Evolutionary conservation across 495 filamentous ascomycete genomes (phyloP).

Genomic region (Poronia punctata): DNA sequence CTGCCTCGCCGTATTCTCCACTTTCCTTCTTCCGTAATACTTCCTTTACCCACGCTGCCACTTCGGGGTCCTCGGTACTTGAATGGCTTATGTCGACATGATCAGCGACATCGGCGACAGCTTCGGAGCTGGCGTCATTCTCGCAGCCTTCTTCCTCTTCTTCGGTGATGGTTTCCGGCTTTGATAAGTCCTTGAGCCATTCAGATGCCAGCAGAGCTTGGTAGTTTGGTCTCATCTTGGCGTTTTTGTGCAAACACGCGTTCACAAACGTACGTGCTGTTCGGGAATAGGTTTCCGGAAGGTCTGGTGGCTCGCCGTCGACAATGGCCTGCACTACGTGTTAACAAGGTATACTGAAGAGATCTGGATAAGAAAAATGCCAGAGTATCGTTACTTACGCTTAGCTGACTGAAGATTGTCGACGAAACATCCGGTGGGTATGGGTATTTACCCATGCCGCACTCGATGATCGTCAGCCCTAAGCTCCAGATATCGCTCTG

Average conservation of each 20-base stretch:
- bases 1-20: conserved; percentile 32
- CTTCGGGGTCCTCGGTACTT: conserved; percentile 63
- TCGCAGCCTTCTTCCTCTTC: conserved; percentile 58
- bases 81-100: conserved; percentile 34
- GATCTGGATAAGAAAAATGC: conserved; percentile 11
- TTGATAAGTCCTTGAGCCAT: conserved; percentile 75
- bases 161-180: conserved; percentile 76
- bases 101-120: conserved; percentile 37
- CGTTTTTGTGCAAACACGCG: conserved; percentile 87
- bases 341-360: conserved; percentile 11
- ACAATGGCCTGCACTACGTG: conserved; percentile 75
- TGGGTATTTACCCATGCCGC: conserved; percentile 89
- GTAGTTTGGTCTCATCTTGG: conserved; percentile 84
- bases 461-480: conserved; percentile 92
- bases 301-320: conserved; percentile 83
- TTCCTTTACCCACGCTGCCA: conserved; percentile 75
- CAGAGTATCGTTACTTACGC: conserved; percentile 68
- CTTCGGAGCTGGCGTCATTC: conserved; percentile 36
- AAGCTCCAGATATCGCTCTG: conserved; percentile 98
- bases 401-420: conserved; percentile 96
- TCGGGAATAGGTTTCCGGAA: conserved; percentile 75
- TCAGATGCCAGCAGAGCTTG: conserved; percentile 79
- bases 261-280: conserved; percentile 80
- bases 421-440: conserved; percentile 98
- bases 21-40: conserved; percentile 56